Evolutionary conservation across 2,329 filamentous ascomycete species (phyloP), one percentile per base, ranked within the genome.

Genomic region (Lecanoromycetidae sp.): DNA sequence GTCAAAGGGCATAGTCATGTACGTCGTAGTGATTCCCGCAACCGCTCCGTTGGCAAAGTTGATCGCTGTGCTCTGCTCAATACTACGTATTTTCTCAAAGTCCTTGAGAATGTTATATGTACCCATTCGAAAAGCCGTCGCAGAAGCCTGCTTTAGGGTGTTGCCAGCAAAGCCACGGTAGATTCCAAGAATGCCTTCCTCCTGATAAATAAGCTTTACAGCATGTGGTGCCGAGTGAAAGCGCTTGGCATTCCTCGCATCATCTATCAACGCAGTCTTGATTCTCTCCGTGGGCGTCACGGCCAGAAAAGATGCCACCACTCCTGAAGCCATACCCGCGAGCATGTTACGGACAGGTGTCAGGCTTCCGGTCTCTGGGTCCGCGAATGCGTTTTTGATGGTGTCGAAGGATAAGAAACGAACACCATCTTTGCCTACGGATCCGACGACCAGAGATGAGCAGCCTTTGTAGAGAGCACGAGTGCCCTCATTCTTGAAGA

Each of bases 201-300:
- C 71, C 13, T 63, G 61, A 51, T 72, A 61, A 2, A 80, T 66
- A 0, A 68, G 61, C 3, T 57, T 57, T 3, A 73, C 64, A 25
- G 74, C 76, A 56, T 80, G 74, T 29, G 66, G 53, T 0, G 73
- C 67, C 4, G 66, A 69, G 2, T 61, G 63, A 58, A 77, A 80
- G 15, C 69, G 63, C 30, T 64, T 67, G 27, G 69, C 63, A 1
- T 56, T 62, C 35, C 74, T 62, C 6, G 75, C 76, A 56, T 80
- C 77, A 57, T 80, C 77, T 50, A 81, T 80, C 56, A 82, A 58
- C 0, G 78, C 78, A 1, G 80, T 84, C 59, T 83, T 84, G 57
- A 84, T 75, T 13, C 79, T 69, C 56, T 84, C 80, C 0, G 77
- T 80, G 0, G 80, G 80, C 2, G 79, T 84, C 1, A 84, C 79